Percentiles rank a stretch among this genome's conserved stretches.
These are phyloP conservation scores for Rhododendron henanense DNA, from an alignment of 148 eudicot species.

Conservation along the genomic window DNA sequence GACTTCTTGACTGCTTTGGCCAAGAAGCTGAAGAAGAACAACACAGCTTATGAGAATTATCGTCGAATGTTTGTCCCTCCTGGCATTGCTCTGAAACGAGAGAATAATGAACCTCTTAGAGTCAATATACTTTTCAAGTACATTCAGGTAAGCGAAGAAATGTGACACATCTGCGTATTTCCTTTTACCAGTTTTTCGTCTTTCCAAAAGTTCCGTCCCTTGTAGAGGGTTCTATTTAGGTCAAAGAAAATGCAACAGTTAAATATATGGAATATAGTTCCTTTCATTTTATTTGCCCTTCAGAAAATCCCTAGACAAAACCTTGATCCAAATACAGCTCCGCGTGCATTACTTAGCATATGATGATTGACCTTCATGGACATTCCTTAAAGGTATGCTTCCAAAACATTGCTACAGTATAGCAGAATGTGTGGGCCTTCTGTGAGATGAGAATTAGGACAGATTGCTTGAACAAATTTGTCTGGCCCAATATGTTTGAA, in stretches of 20 bases:
- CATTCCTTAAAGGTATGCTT: not conserved
- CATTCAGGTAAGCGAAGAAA: constrained; percentile 48
- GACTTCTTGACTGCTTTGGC: constrained; percentile 63
- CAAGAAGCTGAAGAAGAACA: constrained; percentile 66
- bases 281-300: not conserved
- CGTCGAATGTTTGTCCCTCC: constrained; percentile 64
- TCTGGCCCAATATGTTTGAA: not conserved
- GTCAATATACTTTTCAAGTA: constrained; percentile 82
- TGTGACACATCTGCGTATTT: not conserved
- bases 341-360: not conserved
- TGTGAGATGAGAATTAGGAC: not conserved
- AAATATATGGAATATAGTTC: not conserved
- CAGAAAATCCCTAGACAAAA: not conserved
- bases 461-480: not conserved
- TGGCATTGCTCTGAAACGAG: constrained; percentile 59
- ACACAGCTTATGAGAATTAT: constrained; percentile 61
- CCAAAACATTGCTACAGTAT: not conserved
- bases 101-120: constrained; percentile 56
- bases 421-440: not conserved
- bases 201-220: not conserved
- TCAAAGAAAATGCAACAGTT: not conserved
- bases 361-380: not conserved
- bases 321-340: not conserved
- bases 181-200: not conserved
- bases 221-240: not conserved